phyloP scores from a whole-genome alignment of 305 asterid genomes.

The Fraxinus baroniana region DNA sequence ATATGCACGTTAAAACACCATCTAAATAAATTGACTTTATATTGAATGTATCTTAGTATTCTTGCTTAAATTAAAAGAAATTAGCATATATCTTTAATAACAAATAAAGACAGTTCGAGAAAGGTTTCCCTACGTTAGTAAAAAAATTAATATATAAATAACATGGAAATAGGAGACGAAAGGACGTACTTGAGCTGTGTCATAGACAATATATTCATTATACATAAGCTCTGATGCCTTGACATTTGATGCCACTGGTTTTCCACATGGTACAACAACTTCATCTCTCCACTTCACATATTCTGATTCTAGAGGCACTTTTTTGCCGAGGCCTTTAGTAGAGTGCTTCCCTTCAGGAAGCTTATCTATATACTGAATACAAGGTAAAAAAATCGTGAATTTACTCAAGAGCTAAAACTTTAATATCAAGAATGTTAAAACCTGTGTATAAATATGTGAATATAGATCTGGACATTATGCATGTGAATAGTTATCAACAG shows the following conservation, averaged over 20 bases:
- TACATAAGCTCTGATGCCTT: slow-evolving; percentile 80
- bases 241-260: slow-evolving; percentile 69
- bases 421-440: background rate
- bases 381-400: slow-evolving; percentile 18
- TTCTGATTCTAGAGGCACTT: slow-evolving; percentile 66
- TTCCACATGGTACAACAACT: slow-evolving; percentile 90
- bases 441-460: background rate
- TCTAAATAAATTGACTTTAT: background rate
- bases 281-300: slow-evolving; percentile 77
- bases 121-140: background rate
- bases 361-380: slow-evolving; percentile 76
- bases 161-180: background rate
- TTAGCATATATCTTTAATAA: background rate
- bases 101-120: background rate
- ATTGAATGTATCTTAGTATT: background rate
- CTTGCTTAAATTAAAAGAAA: background rate
- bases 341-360: slow-evolving; percentile 93
- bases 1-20: background rate
- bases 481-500: background rate
- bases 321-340: slow-evolving; percentile 91
- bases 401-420: background rate
- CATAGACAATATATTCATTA: slow-evolving; percentile 88
- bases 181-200: slow-evolving; percentile 72
- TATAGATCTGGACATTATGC: background rate
- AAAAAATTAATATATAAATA: background rate